Evolutionary conservation across 805 yeast species (phyloP).

Genomic region (Cyberlindnera xishuangbannaensis): DNA sequence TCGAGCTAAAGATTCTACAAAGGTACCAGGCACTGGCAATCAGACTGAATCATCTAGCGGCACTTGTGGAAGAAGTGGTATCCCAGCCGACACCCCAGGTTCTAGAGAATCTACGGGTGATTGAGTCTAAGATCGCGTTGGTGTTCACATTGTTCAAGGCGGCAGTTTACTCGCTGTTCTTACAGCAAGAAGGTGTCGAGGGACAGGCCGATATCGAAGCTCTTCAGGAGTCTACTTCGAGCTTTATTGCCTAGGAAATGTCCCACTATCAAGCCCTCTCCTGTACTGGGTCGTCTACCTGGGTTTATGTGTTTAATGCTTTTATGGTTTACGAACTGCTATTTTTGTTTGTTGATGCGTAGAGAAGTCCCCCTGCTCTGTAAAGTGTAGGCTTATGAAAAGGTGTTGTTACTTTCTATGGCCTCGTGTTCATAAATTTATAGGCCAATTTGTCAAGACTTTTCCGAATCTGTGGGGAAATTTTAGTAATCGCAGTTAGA

Average conservation of each 20-base stretch:
- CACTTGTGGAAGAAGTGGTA: slow-evolving; percentile 19
- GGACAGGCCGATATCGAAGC: slow-evolving; percentile 10
- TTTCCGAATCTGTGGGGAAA: too few relatives aligned
- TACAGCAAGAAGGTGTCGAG: slow-evolving; percentile 38
- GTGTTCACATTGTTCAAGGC: slow-evolving; percentile 65
- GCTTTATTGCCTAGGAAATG: slow-evolving; percentile 7
- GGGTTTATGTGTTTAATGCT: too few relatives aligned
- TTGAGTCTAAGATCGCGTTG: slow-evolving; percentile 58
- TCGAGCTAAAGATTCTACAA: slow-evolving; percentile 32
- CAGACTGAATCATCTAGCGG: slow-evolving; percentile 26
- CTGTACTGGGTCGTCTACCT: too few relatives aligned
- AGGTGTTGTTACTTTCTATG: too few relatives aligned
- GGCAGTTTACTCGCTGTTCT: slow-evolving; percentile 59
- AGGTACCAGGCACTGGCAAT: slow-evolving; percentile 34
- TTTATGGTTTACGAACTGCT: too few relatives aligned
- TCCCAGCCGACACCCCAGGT: slow-evolving; percentile 28
- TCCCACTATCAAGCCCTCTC: too few relatives aligned
- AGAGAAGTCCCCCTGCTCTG: too few relatives aligned
- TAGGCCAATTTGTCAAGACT: too few relatives aligned
- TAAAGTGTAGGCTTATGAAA: too few relatives aligned
- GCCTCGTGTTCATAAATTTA: too few relatives aligned
- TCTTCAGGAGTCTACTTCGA: slow-evolving; percentile 20
- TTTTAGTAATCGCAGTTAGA: too few relatives aligned
- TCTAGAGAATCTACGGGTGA: slow-evolving; percentile 46
- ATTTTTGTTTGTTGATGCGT: too few relatives aligned